phyloP scores from a whole-genome alignment of 345 rosid species.

The Corymbia maculata region DNA sequence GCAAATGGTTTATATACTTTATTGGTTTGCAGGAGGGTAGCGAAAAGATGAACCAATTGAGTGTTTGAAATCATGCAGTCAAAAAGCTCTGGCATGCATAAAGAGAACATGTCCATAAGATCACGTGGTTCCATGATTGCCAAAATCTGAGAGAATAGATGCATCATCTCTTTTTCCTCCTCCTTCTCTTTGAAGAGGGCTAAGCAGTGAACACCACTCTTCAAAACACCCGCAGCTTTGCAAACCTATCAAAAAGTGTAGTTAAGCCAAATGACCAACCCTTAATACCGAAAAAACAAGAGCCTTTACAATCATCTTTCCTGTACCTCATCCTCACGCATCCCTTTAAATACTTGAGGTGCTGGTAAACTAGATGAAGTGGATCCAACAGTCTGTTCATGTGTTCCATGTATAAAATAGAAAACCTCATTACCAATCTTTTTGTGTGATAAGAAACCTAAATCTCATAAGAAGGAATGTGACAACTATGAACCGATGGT shows the following conservation, averaged over 20 bases:
- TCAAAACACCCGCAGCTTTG: conserved; percentile 96
- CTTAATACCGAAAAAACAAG: background rate
- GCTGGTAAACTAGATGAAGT: conserved; percentile 46
- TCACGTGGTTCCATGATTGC: conserved; percentile 97
- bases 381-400: conserved; percentile 60
- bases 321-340: conserved; percentile 97
- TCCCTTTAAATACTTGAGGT: conserved; percentile 83
- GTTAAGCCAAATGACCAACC: background rate
- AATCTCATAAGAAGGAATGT: background rate
- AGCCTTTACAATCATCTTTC: background rate
- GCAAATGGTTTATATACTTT: conserved; percentile 89
- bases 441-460: background rate
- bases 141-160: conserved; percentile 83
- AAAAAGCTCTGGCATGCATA: conserved; percentile 97
- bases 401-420: conserved; percentile 30
- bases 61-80: conserved; percentile 90
- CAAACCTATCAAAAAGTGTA: conserved; percentile 46
- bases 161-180: conserved; percentile 92
- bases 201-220: conserved; percentile 96
- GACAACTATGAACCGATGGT: background rate
- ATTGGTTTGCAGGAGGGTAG: conserved; percentile 68
- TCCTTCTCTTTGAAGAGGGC: conserved; percentile 98
- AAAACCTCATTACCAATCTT: background rate
- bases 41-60: conserved; percentile 88
- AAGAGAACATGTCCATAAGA: conserved; percentile 97